Evolutionary conservation across 306 rosid genomes (phyloP), one percentile per base, ranked within the genome.

Genomic region (Adenanthera pavonina): DNA sequence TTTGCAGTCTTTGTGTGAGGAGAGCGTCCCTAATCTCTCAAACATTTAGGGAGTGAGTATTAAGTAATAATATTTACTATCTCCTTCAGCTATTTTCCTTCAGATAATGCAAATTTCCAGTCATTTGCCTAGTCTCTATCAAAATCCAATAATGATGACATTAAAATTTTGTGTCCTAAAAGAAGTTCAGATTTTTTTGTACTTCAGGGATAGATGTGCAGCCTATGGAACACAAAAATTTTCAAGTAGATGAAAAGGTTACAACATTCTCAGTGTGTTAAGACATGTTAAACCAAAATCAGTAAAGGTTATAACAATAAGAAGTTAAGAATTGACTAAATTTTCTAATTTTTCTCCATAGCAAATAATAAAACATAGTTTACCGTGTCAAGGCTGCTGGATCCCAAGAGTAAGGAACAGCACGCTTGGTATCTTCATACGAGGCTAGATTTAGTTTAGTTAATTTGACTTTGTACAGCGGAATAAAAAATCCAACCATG

Each of bases 331-430:
- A 46, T 17, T 17, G 44, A 60, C 40, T 52, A 15, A 59, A 61
- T 75, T 25, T 25, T 25, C 30, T 25, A 25, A 25, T 25, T 25
- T 25, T 25, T 68, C 40, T 53, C n/a, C 61, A 46, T 36, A 68
- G 70, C 40, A 40, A 81, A 60, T 65, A 80, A 19, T 6, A 69
- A 36, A 51, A 34, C 67, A 7, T 67, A 69, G 61, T 76, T 86
- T 77, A 94, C 98, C 97, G 91, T 46, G 98, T 97, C 87, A 94
- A 88, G 57, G 97, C 89, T 74, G 93, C 86, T 67, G 97, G 97
- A 90, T 94, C 98, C 98, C 98, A 94, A 33, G 98, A 84, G 80
- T 91, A 81, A 78, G 98, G 97, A 88, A 92, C 97, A 56, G 97
- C 97, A 46, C 66, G 92, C 74, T 84, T 94, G 78, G 92, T 83